Evolutionary conservation across 2,329 filamentous ascomycete genomes (phyloP), one percentile per base, ranked within the genome.

Genomic region (Akanthomyces dipterigenus): DNA sequence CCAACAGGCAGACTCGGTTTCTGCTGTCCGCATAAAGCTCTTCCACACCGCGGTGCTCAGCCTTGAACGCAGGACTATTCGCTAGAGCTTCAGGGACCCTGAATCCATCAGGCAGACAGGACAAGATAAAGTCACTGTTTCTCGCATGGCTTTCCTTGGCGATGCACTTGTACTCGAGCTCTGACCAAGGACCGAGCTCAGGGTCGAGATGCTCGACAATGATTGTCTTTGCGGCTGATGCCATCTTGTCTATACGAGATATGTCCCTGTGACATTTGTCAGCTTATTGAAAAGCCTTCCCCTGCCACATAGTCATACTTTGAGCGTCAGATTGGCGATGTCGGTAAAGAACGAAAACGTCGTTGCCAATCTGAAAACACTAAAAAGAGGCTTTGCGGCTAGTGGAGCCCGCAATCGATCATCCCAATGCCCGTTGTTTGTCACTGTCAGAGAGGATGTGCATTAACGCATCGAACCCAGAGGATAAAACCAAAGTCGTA

Each of bases 121-220:
- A 96, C 62, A 96, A 84, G 66, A 91, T 84, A 73, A 98, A 96
- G 56, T 80, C 80, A 60, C 87, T 84, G 38, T 84, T 83, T 3
- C 84, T 77, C 26, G 82, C 81, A 64, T 85, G 78, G 57, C 89
- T 91, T 79, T 99, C 95, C 63, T 83, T 80, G 56, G 91, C 91
- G 72, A 99, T 97, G 70, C 89, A 85, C 60, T 86, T 79, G 78
- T 99, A 99, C 78, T 99, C 95, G 58, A 98, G 84, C 65, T 91
- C 87, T 26, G 95, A 98, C 95, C 95, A 99, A 45, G 86, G 84
- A 38, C 96, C 95, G 34, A 99, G 83, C 76, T 99, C 95, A 45
- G 90, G 88, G 77, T 99, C 95, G 66, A 99, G 87, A 76, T 99
- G 93, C 80, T 98, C 93, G 68, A 98, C 93, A 70, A 98, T 90